A percentile compares a stretch with the other conserved stretches of the same genome.
phyloP scores from a whole-genome alignment of 2,329 filamentous ascomycete species.

The Fusarium mangiferae region DNA sequence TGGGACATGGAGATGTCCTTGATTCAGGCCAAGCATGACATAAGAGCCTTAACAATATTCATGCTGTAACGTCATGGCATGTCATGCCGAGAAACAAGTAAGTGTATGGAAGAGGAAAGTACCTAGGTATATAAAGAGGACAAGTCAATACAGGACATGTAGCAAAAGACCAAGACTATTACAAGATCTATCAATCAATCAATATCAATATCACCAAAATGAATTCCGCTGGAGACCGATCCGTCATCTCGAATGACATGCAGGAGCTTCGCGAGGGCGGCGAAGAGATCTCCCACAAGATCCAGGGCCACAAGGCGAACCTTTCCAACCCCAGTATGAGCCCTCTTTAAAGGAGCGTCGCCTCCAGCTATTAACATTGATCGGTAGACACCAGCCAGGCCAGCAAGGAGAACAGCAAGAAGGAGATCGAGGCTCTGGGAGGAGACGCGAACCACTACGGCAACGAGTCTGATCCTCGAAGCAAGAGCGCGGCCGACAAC shows the following conservation, averaged over 20 bases:
- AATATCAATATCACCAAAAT: slow-evolving; percentile 11
- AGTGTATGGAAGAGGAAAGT: background rate
- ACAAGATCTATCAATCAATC: background rate
- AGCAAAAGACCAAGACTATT: background rate
- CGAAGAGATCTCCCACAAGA: slow-evolving; percentile 44
- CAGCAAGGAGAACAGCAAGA: slow-evolving; percentile 56
- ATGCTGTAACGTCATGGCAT: slow-evolving; percentile 27
- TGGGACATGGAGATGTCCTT: slow-evolving; percentile 11
- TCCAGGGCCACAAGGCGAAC: slow-evolving; percentile 59
- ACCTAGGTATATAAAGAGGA: slow-evolving; percentile 14
- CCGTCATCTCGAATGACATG: slow-evolving; percentile 55
- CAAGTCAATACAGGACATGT: background rate
- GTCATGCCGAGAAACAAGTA: background rate
- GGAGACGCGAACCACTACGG: slow-evolving; percentile 57
- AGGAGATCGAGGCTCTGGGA: slow-evolving; percentile 54
- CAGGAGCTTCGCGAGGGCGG: slow-evolving; percentile 49
- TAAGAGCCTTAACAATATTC: slow-evolving; percentile 14
- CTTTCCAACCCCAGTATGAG: slow-evolving; percentile 57
- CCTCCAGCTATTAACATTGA: background rate
- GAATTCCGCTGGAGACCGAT: slow-evolving; percentile 52
- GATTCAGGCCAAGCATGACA: slow-evolving; percentile 29
- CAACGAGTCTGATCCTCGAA: slow-evolving; percentile 53
- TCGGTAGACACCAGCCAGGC: slow-evolving; percentile 54
- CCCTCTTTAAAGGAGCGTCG: background rate
- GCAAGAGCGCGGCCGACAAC: slow-evolving; percentile 54